A percentile compares a stretch with the other conserved stretches of the same genome.
These are phyloP conservation scores for Crithidia brevicula DNA, from an alignment of 208 protist species.

Conservation along the genomic window DNA sequence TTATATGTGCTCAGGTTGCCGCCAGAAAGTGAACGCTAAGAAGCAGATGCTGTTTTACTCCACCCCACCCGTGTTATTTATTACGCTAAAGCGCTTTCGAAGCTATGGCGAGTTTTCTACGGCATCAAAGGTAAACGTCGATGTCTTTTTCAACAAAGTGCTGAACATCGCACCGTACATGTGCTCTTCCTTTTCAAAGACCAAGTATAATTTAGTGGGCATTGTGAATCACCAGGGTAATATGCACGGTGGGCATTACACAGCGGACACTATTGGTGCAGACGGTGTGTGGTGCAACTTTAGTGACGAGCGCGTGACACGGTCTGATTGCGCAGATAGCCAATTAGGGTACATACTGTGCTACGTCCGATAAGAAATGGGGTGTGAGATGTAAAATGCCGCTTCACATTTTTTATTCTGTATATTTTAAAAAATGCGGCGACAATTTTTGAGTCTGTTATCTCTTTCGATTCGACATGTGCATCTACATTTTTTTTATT, in stretches of 20 bases:
- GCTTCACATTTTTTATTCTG: too few species aligned
- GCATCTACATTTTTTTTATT: not conserved
- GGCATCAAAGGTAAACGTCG: constrained; percentile 59
- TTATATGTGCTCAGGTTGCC: constrained; percentile 71
- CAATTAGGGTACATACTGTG: constrained; percentile 83
- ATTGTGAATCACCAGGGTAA: constrained; percentile 93
- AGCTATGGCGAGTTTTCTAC: constrained; percentile 77
- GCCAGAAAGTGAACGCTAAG: constrained; percentile 63
- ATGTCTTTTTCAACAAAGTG: constrained; percentile 69
- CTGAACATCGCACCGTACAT: constrained; percentile 79
- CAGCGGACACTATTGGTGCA: constrained; percentile 56
- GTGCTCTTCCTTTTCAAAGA: constrained; percentile 46
- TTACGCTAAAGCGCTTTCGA: constrained; percentile 89
- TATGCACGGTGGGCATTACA: constrained; percentile 94
- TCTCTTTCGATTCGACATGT: too few species aligned
- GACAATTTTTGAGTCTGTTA: too few species aligned
- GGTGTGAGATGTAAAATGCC: not conserved
- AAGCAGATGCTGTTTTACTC: constrained; percentile 86
- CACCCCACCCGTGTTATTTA: constrained; percentile 74
- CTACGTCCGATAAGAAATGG: constrained; percentile 36
- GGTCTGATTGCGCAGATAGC: constrained; percentile 46
- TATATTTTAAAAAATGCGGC: too few species aligned
- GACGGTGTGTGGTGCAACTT: constrained; percentile 85
- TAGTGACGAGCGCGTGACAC: constrained; percentile 77
- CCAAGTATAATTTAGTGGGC: constrained; percentile 76